These are phyloP conservation scores for slime mould (Dictyostelium discoideum) DNA, from an alignment of 78 protist genomes.

Conservation along the genomic window DNA sequence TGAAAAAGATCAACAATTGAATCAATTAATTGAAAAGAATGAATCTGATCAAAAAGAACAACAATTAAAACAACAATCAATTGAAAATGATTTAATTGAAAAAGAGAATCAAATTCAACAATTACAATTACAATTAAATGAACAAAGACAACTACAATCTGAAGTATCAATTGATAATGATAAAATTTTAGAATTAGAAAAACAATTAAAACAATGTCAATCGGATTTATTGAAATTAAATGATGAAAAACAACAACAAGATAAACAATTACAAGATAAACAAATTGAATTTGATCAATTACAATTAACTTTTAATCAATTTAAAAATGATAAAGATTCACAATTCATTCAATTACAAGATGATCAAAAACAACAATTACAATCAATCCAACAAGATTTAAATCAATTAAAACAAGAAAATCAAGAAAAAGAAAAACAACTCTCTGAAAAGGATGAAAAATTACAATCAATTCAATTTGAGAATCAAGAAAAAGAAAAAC, in stretches of 20 bases:
- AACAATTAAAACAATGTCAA: neutral
- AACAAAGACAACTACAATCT: neutral
- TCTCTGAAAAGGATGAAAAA: neutral
- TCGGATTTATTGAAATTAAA: neutral
- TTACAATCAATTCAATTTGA: neutral
- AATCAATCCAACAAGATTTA: neutral
- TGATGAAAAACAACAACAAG: neutral
- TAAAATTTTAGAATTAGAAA: neutral
- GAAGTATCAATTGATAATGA: neutral
- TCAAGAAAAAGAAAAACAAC: neutral
- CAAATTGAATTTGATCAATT: neutral
- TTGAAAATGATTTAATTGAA: neutral
- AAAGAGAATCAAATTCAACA: neutral
- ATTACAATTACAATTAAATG: neutral
- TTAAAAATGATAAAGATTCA: neutral
- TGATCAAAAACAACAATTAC: neutral
- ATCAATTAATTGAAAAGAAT: neutral
- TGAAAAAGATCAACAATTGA: neutral
- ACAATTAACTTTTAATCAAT: neutral
- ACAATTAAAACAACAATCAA: neutral
- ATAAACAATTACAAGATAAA: neutral
- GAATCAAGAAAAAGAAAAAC: neutral
- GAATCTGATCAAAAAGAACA: neutral
- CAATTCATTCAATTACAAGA: neutral
- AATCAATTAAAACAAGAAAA: neutral